phyloP scores from a whole-genome alignment of 345 rosid species.

The Populus alba region DNA sequence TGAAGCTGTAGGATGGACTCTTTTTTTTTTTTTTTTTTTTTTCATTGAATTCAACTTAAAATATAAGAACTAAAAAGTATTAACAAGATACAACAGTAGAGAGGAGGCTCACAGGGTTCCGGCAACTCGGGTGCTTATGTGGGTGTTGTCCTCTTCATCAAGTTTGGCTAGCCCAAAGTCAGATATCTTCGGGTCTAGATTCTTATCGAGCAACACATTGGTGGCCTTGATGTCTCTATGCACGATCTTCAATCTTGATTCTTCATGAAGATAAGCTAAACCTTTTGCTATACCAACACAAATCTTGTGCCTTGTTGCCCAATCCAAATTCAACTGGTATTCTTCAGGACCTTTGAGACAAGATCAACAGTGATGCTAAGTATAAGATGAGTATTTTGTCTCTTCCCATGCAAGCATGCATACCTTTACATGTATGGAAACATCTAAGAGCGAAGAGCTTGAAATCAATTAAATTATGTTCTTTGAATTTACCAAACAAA shows the following conservation, averaged over 20 bases:
- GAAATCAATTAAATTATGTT: neutral
- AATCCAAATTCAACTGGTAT: slow-evolving; percentile 44
- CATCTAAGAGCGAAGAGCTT: too few species aligned
- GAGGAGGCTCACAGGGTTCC: slow-evolving; percentile 51
- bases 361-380: neutral
- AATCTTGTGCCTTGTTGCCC: slow-evolving; percentile 60
- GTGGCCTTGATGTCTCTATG: slow-evolving; percentile 75
- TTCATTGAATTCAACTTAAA: too few species aligned
- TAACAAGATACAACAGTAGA: too few species aligned
- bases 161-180: slow-evolving; percentile 73
- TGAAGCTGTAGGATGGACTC: too few species aligned
- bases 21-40: too few species aligned
- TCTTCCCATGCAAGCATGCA: too few species aligned
- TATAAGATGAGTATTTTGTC: too few species aligned
- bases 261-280: slow-evolving; percentile 66
- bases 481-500: slow-evolving; percentile 46
- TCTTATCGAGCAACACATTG: slow-evolving; percentile 57
- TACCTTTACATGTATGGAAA: too few species aligned
- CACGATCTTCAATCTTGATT: slow-evolving; percentile 61
- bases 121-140: slow-evolving; percentile 64
- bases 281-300: slow-evolving; percentile 71
- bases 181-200: slow-evolving; percentile 54
- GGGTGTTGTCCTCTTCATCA: slow-evolving; percentile 62
- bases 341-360: slow-evolving; percentile 1
- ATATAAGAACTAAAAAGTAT: too few species aligned